Evolutionary conservation across 345 rosid species (phyloP), one percentile per base, ranked within the genome.

Genomic region (Barbarea vulgaris): DNA sequence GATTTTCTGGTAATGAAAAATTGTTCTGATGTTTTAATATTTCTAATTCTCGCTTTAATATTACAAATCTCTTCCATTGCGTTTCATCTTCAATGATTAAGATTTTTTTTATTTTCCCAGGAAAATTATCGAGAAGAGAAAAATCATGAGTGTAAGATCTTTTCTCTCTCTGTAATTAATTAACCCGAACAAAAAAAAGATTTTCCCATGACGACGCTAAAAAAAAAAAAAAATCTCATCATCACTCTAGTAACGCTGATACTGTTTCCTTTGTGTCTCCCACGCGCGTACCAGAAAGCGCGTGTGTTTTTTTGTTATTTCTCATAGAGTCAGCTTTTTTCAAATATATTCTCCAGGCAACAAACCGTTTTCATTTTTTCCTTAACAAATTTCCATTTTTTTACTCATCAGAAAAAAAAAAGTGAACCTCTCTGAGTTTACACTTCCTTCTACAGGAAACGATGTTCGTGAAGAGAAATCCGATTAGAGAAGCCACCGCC

Each of bases 281-380:
- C 59, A 76, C 80, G 70, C 70, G 80, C 70, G 70, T 17, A 50
- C 34, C 41, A 36, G n/a, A 75, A 1, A 67, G 68, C 79, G 79
- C 73, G 73, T 67, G 68, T 52, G 25, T 21, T 39, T 52, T 76
- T 6, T 68, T 76, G 70, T 42, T 68, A 68, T 19, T 71, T 24
- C 18, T 21, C 70, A 3, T 22, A 67, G 46, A 58, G 73, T 67
- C 67, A 5, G 47, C 28, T 72, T 64, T 21, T 56, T 66, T 63
- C 73, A 57, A 66, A 75, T 58, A 65, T 37, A 64, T 73, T 50
- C 60, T 56, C 61, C 44, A 9, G 54, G 6, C 13, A 56, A 3
- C 44, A 28, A 69, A 39, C 17, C n/a, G 34, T 60, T 48, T 51
- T 22, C 51, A 52, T 25, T n/a, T 42, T 25, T 28, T 30, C 19